Percentiles rank a stretch among this genome's conserved stretches.
Evolutionary conservation across 2,329 filamentous ascomycete species (phyloP).

Genomic region (Talaromyces verruculosus): DNA sequence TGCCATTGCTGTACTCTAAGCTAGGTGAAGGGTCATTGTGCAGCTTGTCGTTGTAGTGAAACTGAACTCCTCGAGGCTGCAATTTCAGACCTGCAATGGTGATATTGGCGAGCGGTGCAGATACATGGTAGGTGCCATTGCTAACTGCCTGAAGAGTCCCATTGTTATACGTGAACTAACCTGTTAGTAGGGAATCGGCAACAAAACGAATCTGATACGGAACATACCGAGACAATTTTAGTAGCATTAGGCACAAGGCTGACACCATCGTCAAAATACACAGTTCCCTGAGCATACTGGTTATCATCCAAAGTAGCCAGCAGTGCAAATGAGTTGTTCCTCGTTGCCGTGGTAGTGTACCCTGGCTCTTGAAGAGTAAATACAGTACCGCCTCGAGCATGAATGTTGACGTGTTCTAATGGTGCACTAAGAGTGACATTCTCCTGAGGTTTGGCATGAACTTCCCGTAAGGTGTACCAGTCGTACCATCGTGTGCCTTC

Average conservation of each 20-base stretch:
- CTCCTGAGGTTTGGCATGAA: neutral
- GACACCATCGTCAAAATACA: neutral
- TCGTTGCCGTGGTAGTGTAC: neutral
- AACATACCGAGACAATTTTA: neutral
- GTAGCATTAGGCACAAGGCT: neutral
- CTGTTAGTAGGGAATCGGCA: neutral
- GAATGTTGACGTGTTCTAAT: neutral
- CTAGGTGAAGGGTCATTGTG: neutral
- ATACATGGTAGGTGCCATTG: neutral
- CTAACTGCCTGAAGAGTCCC: neutral
- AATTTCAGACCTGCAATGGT: neutral
- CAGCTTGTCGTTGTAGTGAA: neutral
- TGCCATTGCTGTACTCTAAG: neutral
- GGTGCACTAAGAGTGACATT: neutral
- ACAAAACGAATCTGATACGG: neutral
- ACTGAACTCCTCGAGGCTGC: neutral
- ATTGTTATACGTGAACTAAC: neutral
- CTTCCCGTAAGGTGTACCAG: constrained; percentile 43
- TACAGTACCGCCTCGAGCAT: neutral
- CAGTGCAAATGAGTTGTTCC: neutral
- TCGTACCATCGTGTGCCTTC: constrained; percentile 70
- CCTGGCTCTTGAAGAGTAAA: neutral
- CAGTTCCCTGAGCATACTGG: neutral
- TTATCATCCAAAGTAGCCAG: neutral
- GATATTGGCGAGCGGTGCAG: neutral